Evolutionary conservation across 1,139 yeast species (phyloP).

Genomic region (Pichia sp.): DNA sequence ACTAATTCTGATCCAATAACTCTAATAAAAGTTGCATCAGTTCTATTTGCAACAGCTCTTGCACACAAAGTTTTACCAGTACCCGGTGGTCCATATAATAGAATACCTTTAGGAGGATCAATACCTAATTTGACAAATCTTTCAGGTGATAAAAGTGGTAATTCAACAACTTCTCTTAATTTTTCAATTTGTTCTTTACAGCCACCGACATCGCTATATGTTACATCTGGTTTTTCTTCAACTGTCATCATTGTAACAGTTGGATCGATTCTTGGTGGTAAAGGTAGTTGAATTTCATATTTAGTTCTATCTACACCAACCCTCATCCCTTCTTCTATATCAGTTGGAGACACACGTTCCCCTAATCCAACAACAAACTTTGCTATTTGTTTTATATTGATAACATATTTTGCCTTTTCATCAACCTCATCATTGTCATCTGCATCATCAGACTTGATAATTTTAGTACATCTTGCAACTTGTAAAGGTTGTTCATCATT

Average conservation of each 20-base stretch:
- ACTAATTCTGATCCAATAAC: conserved; percentile 97
- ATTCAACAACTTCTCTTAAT: conserved; percentile 92
- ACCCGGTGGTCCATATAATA: conserved; percentile 97
- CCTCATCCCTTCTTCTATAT: conserved; percentile 98
- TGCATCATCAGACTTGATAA: conserved; percentile 52
- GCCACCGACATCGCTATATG: conserved; percentile 92
- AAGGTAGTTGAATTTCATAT: conserved; percentile 86
- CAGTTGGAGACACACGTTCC: conserved; percentile 95
- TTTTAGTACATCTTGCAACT: conserved; percentile 97
- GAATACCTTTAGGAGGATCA: conserved; percentile 96
- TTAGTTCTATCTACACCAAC: conserved; percentile 98
- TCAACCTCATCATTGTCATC: conserved; percentile 40
- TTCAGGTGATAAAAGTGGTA: conserved; percentile 91
- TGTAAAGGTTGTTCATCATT: conserved; percentile 92
- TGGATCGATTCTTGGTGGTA: conserved; percentile 97
- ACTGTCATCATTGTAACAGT: conserved; percentile 99
- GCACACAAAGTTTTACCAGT: conserved; percentile 98
- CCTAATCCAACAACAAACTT: conserved; percentile 96
- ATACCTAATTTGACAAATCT: conserved; percentile 93
- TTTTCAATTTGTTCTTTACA: conserved; percentile 97
- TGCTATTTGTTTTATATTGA: conserved; percentile 95
- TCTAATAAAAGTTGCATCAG: conserved; percentile 96
- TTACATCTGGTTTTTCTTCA: conserved; percentile 93
- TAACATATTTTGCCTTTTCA: conserved; percentile 85
- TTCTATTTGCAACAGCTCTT: conserved; percentile 96